These are phyloP conservation scores for Myxozyma nipponensis DNA, from an alignment of 805 yeast species.

Conservation along the genomic window DNA sequence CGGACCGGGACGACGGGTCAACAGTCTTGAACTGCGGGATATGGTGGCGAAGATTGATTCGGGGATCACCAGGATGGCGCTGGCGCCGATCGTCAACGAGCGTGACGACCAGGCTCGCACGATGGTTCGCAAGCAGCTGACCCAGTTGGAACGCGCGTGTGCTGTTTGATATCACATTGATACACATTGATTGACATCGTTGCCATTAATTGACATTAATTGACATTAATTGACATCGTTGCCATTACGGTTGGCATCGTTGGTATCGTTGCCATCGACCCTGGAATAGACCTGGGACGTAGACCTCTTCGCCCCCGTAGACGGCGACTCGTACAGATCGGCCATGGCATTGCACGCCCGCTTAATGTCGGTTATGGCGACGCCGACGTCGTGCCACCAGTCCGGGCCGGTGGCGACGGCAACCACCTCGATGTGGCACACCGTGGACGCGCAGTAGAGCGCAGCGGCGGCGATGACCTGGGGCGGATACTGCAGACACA, in stretches of 20 bases:
- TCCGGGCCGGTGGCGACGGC: slow-evolving; percentile 4
- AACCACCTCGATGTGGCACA: slow-evolving; percentile 8
- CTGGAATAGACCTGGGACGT: neutral
- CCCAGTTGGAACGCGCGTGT: neutral
- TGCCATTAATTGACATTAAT: too few relatives aligned
- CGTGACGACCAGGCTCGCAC: neutral
- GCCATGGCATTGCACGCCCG: slow-evolving; percentile 29
- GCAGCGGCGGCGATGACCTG: slow-evolving; percentile 40
- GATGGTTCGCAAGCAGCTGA: neutral
- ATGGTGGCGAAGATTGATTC: neutral
- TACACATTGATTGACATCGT: too few relatives aligned
- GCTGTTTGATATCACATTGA: neutral
- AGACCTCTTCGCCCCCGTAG: neutral
- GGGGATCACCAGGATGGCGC: neutral
- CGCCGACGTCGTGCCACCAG: slow-evolving; percentile 26
- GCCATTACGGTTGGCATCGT: too few relatives aligned
- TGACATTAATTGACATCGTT: too few relatives aligned
- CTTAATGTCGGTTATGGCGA: slow-evolving; percentile 21
- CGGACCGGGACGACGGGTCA: neutral
- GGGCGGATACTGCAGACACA: slow-evolving; percentile 36
- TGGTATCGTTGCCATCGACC: too few relatives aligned
- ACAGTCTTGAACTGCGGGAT: neutral
- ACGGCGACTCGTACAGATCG: slow-evolving; percentile 22
- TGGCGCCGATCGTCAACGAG: neutral
- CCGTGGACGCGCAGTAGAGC: slow-evolving; percentile 36